Base-by-base conservation (phyloP, 305 asterid genomes). In the Petunia hybrid region DNA sequence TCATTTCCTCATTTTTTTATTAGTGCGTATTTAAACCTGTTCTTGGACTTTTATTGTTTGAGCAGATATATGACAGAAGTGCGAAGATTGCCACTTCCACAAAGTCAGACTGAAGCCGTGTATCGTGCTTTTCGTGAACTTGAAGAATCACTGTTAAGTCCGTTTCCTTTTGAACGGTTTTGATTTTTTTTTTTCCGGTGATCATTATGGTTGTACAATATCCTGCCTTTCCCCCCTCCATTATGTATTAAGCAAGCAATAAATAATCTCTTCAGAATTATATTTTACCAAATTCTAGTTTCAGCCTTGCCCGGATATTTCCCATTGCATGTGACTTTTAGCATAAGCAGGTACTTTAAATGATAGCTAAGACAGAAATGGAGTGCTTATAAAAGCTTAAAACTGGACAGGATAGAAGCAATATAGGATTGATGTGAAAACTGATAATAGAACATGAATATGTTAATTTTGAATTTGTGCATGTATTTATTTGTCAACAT, bases 1-100 rank as follows among this genome's bases (percentile, higher is more conserved):
- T 40, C 74, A 3, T 41, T 39, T 73, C 7, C 1, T 36, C 35
- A 7, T 74, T 48, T 59, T 36, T 53, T 53, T 31, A 41, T 22
- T 43, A 31, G 68, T 31, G 8, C 69, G 35, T 56, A 45, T 48
- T 62, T 13, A 42, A 76, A 14, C 76, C 42, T 40, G 22, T 40
- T 46, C 51, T 16, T 57, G 51, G 51, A 16, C 43, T 36, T 35
- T 35, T 9, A 6, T 16, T 39, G 67, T 65, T 36, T 64, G 22
- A 48, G 51, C 91, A 95, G 98, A 93, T 94, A 89, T 76, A 91
- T 93, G 98, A 90, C 98, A 41, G 99, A 96, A 86, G 98, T 94
- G 60, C 84, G 92, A 77, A 90, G 99, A 83, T 65, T 94, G 84
- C 89, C 98, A 62, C 94, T 94, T 81, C 92, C 98, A 6, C 93